Evolutionary conservation across 371 early-diverging fungal genomes (phyloP).

Genomic region (Smittium mucronatum): DNA sequence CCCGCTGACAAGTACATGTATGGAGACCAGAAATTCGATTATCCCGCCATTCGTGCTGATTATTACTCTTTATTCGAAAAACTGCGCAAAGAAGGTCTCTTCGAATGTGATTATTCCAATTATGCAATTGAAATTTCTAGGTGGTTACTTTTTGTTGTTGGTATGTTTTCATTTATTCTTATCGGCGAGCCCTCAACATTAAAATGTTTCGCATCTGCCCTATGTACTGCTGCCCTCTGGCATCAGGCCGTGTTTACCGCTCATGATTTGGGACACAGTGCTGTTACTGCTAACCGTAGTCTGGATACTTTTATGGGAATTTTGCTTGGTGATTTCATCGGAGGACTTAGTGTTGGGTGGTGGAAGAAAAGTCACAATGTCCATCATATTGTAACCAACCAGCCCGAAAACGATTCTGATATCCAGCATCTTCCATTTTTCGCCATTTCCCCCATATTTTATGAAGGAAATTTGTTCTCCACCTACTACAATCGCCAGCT

Average conservation of each 20-base stretch:
- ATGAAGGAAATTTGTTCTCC: conserved; percentile 68
- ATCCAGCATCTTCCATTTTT: conserved; percentile 94
- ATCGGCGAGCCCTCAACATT: conserved; percentile 38
- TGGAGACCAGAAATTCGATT: conserved; percentile 26
- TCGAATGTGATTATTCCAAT: conserved; percentile 58
- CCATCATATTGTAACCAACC: conserved; percentile 82
- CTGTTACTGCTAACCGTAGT: conserved; percentile 58
- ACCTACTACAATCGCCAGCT: conserved; percentile 77
- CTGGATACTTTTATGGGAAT: conserved; percentile 74
- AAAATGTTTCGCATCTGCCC: conserved; percentile 40
- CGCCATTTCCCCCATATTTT: conserved; percentile 66
- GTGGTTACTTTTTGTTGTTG: conserved; percentile 42
- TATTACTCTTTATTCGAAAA: conserved; percentile 53
- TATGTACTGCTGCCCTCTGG: conserved; percentile 66
- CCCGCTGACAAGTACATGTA: conserved; percentile 12
- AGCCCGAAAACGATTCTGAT: conserved; percentile 88
- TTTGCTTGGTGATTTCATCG: conserved; percentile 61
- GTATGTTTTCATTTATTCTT: conserved; percentile 49
- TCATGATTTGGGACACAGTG: conserved; percentile 91
- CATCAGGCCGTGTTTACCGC: conserved; percentile 85
- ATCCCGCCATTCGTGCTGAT: conserved; percentile 35
- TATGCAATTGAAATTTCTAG: conserved; percentile 63
- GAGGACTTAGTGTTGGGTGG: conserved; percentile 88
- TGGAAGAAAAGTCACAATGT: conserved; percentile 94
- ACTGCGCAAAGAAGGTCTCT: conserved; percentile 46